Percentiles rank a stretch among this genome's conserved stretches.
Conservation (phyloP, 2,329 filamentous ascomycete species). For the Emergomyces orientalis region DNA sequence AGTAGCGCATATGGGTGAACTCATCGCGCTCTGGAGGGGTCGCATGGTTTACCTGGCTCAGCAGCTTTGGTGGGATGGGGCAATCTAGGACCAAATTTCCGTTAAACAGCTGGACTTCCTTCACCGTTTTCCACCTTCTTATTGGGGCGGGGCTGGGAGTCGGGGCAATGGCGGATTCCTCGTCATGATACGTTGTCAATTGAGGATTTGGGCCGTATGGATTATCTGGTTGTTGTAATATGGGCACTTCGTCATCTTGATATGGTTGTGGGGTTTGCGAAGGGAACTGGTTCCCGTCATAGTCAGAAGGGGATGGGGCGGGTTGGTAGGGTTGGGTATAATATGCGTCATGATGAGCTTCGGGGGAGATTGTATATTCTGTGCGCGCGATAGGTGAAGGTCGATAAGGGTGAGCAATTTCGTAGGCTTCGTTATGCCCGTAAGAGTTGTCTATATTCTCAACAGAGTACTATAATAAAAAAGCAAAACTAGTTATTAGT, state of each 20-base stretch:
- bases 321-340: conserved; percentile 76
- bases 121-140: conserved; percentile 94
- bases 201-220: conserved; percentile 52
- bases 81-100: conserved; percentile 96
- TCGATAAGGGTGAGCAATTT: conserved; percentile 41
- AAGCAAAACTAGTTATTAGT: neutral
- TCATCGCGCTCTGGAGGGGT: conserved; percentile 70
- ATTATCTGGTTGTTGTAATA: conserved; percentile 55
- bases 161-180: conserved; percentile 21
- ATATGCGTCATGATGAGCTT: conserved; percentile 80
- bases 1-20: conserved; percentile 72
- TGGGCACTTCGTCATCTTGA: conserved; percentile 66
- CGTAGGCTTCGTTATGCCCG: conserved; percentile 53
- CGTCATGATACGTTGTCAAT: conserved; percentile 36
- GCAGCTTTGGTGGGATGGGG: conserved; percentile 76
- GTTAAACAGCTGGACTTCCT: conserved; percentile 93
- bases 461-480: conserved; percentile 55
- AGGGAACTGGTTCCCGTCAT: conserved; percentile 48
- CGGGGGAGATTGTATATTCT: conserved; percentile 69
- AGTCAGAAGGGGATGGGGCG: conserved; percentile 45
- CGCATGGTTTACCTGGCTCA: conserved; percentile 81
- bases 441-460: conserved; percentile 57
- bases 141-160: conserved; percentile 53
- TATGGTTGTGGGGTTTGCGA: conserved; percentile 45
- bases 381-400: conserved; percentile 44